These are phyloP conservation scores for Suillus subluteus DNA, from an alignment of 768 basidiomycete genomes.

Conservation along the genomic window DNA sequence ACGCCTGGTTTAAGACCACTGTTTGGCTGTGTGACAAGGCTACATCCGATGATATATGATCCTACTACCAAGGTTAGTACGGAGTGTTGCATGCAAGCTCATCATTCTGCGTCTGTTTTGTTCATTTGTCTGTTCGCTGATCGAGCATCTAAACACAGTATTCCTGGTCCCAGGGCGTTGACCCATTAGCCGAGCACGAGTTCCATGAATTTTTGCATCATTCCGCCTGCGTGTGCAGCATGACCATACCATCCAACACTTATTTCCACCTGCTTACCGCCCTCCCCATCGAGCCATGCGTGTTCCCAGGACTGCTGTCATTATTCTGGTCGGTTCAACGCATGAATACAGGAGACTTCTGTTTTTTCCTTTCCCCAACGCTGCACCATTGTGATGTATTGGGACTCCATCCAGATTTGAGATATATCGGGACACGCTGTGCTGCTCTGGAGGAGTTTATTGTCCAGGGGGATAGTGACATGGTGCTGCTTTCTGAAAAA, in stretches of 20 bases:
- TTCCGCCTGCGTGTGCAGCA: background rate
- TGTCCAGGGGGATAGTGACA: background rate
- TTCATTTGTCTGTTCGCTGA: background rate
- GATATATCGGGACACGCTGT: background rate
- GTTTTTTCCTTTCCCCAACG: background rate
- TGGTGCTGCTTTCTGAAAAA: background rate
- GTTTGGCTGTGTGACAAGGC: constrained; percentile 2
- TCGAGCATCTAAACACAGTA: background rate
- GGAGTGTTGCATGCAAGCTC: background rate
- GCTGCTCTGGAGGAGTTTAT: background rate
- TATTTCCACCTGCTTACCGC: background rate
- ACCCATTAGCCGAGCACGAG: background rate
- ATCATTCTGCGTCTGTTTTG: background rate
- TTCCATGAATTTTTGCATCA: background rate
- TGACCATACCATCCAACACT: background rate
- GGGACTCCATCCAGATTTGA: background rate
- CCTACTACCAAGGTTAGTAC: background rate
- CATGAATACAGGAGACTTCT: background rate
- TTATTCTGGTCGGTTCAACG: background rate
- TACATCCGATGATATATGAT: background rate
- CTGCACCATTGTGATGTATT: background rate
- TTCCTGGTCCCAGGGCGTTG: background rate
- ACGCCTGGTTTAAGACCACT: background rate
- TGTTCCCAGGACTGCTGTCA: background rate
- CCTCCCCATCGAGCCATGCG: background rate